Evolutionary conservation across 2,329 filamentous ascomycete species (phyloP), one percentile per base, ranked within the genome.

Genomic region (Reticulascus tulasneorum): DNA sequence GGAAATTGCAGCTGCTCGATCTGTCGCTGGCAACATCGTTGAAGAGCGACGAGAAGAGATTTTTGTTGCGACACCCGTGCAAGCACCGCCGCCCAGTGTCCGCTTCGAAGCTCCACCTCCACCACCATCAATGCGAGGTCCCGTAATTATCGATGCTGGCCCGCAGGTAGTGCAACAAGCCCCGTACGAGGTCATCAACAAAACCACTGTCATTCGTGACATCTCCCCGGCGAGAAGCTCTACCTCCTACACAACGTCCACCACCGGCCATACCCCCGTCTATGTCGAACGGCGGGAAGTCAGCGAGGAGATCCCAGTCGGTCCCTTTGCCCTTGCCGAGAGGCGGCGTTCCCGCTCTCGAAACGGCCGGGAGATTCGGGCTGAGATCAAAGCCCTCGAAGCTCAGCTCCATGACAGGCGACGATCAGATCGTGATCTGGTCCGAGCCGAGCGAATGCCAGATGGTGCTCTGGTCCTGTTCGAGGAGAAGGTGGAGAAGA

Each of bases 361-460:
- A 42, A 56, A 63, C 51, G 52, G 64, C 49, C 72, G 78, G 13
- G 81, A 87, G 9, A 81, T 93, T 47, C 75, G 79, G 31, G 72
- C 79, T 21, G 85, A 93, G 54, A 87, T 90, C 40, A 75, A 74
- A 10, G 74, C 75, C 2, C 69, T 91, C 2, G 85, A 91, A 62
- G 73, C 71, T 6, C 81, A 88, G 59, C 51, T 68, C 49, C 50
- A 54, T 25, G 33, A 52, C 7, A 55, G 60, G 37, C 62, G 54
- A 31, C 48, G 49, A 31, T 55, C 54, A 12, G 71, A 77, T 32
- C 60, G 72, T 26, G 67, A 81, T 48, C 46, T 82, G 35, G 61
- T 81, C 9, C 67, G 68, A 27, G 70, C 75, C 20, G 76, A 81
- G 52, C 65, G 75, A 17, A 59, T 77, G 32, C 71, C 71, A 19